Percentiles rank a stretch among this genome's conserved stretches.
Conservation (phyloP, 345 rosid species). For the Gynandropsis gynandra region DNA sequence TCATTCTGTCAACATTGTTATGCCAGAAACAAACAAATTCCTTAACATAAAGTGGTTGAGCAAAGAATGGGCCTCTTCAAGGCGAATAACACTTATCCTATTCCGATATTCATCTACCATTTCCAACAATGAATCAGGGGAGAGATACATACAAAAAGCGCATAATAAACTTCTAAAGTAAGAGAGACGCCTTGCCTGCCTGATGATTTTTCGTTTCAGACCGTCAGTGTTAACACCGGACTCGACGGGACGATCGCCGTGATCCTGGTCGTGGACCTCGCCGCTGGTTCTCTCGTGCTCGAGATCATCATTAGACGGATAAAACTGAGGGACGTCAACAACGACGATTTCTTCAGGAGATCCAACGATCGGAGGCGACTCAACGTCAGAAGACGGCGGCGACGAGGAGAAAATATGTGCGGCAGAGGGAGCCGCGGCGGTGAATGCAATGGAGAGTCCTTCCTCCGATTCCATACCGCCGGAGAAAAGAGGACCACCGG, state of each 20-base stretch:
- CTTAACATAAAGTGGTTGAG: neutral
- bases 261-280: slow-evolving; percentile 32
- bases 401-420: slow-evolving; percentile 3
- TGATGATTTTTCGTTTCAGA: slow-evolving; percentile 57
- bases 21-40: too few species aligned
- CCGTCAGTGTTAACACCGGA: slow-evolving; percentile 33
- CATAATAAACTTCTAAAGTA: neutral
- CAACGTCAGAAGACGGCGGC: slow-evolving; percentile 25
- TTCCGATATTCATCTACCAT: too few species aligned
- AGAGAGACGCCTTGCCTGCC: slow-evolving; percentile 36
- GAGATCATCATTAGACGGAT: slow-evolving; percentile 40
- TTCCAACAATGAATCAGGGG: too few species aligned
- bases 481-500: slow-evolving; percentile 29
- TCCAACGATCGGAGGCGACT: slow-evolving; percentile 24
- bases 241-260: slow-evolving; percentile 20
- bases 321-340: slow-evolving; percentile 15
- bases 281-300: slow-evolving; percentile 21
- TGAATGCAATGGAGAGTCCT: slow-evolving; percentile 22
- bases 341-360: slow-evolving; percentile 31
- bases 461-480: slow-evolving; percentile 30
- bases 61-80: neutral
- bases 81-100: neutral
- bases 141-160: neutral
- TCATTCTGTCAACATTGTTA: neutral
- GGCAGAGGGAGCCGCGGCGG: neutral